Conservation (phyloP, 805 yeast genomes). For the Candida ulmi region DNA sequence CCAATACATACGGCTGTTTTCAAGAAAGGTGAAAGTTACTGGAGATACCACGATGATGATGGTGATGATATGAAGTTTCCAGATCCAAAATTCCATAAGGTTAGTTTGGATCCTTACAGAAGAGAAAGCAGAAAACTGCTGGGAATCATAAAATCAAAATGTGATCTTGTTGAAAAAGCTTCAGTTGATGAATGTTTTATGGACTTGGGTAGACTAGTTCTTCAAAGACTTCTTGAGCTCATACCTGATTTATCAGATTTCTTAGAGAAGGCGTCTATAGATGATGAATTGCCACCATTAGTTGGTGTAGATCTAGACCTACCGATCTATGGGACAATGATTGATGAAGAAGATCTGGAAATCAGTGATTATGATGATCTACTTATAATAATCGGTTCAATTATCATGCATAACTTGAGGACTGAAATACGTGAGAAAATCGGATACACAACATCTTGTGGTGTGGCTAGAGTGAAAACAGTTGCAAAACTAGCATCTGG, state of each 20-base stretch:
- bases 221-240: slow-evolving; percentile 31
- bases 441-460: slow-evolving; percentile 87
- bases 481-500: slow-evolving; percentile 87
- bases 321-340: slow-evolving; percentile 10
- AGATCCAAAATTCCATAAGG: slow-evolving; percentile 63
- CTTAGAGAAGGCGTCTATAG: slow-evolving; percentile 9
- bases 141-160: slow-evolving; percentile 51
- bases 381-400: slow-evolving; percentile 60
- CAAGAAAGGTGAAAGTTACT: slow-evolving; percentile 74
- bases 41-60: slow-evolving; percentile 62
- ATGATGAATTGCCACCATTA: slow-evolving; percentile 38
- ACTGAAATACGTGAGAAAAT: slow-evolving; percentile 43
- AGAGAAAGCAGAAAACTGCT: slow-evolving; percentile 80
- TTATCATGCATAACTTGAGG: slow-evolving; percentile 50
- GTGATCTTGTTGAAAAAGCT: slow-evolving; percentile 81
- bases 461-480: slow-evolving; percentile 69
- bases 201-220: slow-evolving; percentile 70
- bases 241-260: slow-evolving; percentile 41
- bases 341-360: slow-evolving; percentile 9
- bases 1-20: slow-evolving; percentile 93
- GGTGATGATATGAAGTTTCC: slow-evolving; percentile 50
- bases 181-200: slow-evolving; percentile 92
- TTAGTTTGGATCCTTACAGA: slow-evolving; percentile 86
- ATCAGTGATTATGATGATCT: slow-evolving; percentile 77
- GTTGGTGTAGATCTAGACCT: slow-evolving; percentile 25